Evolutionary conservation across 495 filamentous ascomycete species (phyloP), one percentile per base, ranked within the genome.

Genomic region (Aspergillus conjunctus): DNA sequence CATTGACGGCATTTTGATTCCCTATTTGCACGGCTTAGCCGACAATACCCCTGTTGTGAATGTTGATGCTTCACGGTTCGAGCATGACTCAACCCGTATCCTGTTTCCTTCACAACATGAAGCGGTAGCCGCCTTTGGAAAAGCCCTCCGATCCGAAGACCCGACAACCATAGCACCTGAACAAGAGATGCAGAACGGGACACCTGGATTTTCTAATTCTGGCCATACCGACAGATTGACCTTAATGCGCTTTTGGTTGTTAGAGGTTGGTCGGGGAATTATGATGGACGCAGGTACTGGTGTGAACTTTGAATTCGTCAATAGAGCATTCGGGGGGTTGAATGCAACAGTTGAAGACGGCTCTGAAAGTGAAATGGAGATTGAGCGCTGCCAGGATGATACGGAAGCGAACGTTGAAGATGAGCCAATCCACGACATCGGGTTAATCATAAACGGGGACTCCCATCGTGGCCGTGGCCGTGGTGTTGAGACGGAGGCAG

Each of bases 301-400:
- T 7, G 72, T 90, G 48, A 80, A 84, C 39, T 88, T 81, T 71
- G 71, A 70, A 10, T 84, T 81, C 61, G 81, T 85, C 51, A 85
- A 89, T 65, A 76, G 76, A 14, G 86, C 87, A 3, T 91, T 90
- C 64, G 84, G 86, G 22, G 87, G 85, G 3, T 66, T 83, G 8
- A 80, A 80, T 6, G 73, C 73, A 12, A 62, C 65, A 15, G 11
- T 73, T 5, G 66, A 73, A 12, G 71, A 74, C 14, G 72, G 72
- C 31, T 62, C 65, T 31, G 73, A 77, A 21, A 70, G 66, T n/a
- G 75, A 77, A 7, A 62, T 65, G 17, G 75, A 77, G 4, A 53
- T 67, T 46, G 81, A 78, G 52, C 69, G 73, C 39, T 61, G 66
- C 9, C 81, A 81, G 52, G 71, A 79, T 21, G 78, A 83, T 58